Evolutionary conservation across 2,329 filamentous ascomycete species (phyloP).

Genomic region (Botrytis pseudocinerea): DNA sequence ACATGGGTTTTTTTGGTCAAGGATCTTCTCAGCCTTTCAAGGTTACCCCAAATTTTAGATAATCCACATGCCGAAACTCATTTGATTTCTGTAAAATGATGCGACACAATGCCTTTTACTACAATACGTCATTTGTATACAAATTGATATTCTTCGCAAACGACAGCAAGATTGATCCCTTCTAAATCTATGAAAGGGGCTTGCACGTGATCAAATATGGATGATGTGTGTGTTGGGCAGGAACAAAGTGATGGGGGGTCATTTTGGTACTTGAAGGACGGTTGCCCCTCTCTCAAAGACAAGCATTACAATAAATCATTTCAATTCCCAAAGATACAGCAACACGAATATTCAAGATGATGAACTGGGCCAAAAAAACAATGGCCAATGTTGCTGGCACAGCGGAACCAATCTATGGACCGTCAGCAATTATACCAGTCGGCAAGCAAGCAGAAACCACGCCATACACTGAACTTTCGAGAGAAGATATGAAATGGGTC

Average conservation of each 20-base stretch:
- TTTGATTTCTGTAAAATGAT: slow-evolving; percentile 15
- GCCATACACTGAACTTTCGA: slow-evolving; percentile 77
- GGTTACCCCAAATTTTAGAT: slow-evolving; percentile 17
- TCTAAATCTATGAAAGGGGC: not conserved
- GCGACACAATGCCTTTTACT: slow-evolving; percentile 13
- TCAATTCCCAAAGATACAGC: not conserved
- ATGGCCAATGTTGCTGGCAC: slow-evolving; percentile 85
- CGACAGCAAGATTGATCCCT: slow-evolving; percentile 14
- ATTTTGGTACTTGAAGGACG: slow-evolving; percentile 15
- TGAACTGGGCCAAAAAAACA: slow-evolving; percentile 95
- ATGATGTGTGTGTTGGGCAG: slow-evolving; percentile 6
- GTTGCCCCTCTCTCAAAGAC: not conserved
- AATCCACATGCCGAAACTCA: slow-evolving; percentile 9
- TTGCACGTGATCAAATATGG: slow-evolving; percentile 9
- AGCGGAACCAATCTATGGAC: slow-evolving; percentile 93
- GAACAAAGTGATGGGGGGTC: slow-evolving; percentile 20
- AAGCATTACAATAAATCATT: slow-evolving; percentile 17
- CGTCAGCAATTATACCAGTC: slow-evolving; percentile 82
- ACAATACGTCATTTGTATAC: slow-evolving; percentile 16
- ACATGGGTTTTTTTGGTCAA: not conserved
- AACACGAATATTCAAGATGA: slow-evolving; percentile 57
- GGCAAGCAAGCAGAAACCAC: slow-evolving; percentile 75
- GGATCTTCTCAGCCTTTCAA: slow-evolving; percentile 7
- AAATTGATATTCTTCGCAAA: slow-evolving; percentile 11
- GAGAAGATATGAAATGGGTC: slow-evolving; percentile 80